Base-by-base conservation (phyloP, 1,284 basidiomycete genomes). In the Porodaedalea pini region DNA sequence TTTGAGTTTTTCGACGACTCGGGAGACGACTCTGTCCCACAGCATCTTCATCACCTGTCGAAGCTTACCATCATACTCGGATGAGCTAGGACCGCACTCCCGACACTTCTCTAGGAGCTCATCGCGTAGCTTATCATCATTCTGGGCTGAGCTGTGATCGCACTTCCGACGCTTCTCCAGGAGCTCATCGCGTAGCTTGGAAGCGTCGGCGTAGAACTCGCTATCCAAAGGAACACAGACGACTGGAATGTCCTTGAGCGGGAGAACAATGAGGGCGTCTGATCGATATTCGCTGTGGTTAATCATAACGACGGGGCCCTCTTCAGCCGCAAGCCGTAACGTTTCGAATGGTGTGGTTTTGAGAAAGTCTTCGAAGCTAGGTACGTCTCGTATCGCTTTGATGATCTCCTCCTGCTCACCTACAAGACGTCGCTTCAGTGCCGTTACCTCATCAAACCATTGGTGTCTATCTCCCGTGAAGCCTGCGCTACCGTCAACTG, bases 1-100 rank as follows among this genome's bases (percentile, higher is more conserved):
- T 3, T 39, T 13, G 1, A 75, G 23, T 32, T 53, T 56, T 25
- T 65, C 60, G 13, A 69, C 55, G 15, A 75, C 62, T 5, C 72
- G 73, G 11, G 51, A 49, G 6, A 70, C 70, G 34, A 76, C 53
- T 4, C 63, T 48, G n/a, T 67, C 58, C 73, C 73, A 74, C 15
- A 74, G 61, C 3, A 60, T 57, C 1, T 66, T 58, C 10, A 76
- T 55, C 3, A 71, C 47, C 8, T 51, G 3, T 23, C 56, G 37
- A 21, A 68, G 54, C 3, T 60, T 51, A 27, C 56, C 43, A 51
- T 52, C 49, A 31, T 58, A 39, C 25, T 70, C n/a, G n/a, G n/a
- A n/a, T n/a, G n/a, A n/a, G n/a, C n/a, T n/a, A n/a, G n/a, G n/a
- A n/a, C n/a, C n/a, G n/a, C n/a, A n/a, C n/a, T n/a, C n/a, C n/a